phyloP scores from a whole-genome alignment of 23 red algal genomes.

The Gracilaria gracilis region DNA sequence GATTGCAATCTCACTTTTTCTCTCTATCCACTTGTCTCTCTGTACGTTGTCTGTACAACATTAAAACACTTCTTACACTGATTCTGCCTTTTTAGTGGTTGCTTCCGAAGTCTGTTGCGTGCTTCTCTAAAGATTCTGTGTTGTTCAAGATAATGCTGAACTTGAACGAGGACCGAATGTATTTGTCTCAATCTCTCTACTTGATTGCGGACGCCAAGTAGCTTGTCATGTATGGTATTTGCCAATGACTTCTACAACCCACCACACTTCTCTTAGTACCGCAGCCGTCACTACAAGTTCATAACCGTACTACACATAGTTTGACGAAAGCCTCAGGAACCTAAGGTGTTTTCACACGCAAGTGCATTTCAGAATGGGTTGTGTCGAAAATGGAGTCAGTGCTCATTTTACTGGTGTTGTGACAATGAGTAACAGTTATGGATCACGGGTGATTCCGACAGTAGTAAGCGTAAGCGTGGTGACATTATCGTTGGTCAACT shows the following conservation, averaged over 20 bases:
- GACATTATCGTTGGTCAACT: not conserved
- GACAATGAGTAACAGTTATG: not conserved
- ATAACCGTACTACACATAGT: too few relatives aligned
- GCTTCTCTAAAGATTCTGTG: too few relatives aligned
- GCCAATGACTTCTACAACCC: too few relatives aligned
- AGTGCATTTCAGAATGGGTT: too few relatives aligned
- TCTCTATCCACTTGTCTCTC: not conserved
- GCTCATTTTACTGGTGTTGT: not conserved
- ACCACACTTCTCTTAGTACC: too few relatives aligned
- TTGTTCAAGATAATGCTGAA: not conserved
- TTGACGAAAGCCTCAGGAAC: too few relatives aligned
- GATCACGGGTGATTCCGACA: slow-evolving; percentile 1
- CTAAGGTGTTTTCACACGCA: too few relatives aligned
- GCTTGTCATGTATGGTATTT: too few relatives aligned
- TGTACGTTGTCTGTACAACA: slow-evolving; percentile 11
- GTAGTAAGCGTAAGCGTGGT: not conserved
- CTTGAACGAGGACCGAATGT: too few relatives aligned
- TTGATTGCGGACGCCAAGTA: too few relatives aligned
- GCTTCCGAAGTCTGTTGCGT: not conserved
- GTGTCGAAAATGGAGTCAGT: not conserved
- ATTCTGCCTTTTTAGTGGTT: not conserved
- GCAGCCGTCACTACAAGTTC: too few relatives aligned
- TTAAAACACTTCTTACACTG: not conserved
- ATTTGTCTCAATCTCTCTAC: too few relatives aligned
- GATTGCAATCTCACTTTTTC: slow-evolving; percentile 20